Base-by-base conservation (phyloP, 306 rosid genomes). In the Amphicarpaea edgeworthii region DNA sequence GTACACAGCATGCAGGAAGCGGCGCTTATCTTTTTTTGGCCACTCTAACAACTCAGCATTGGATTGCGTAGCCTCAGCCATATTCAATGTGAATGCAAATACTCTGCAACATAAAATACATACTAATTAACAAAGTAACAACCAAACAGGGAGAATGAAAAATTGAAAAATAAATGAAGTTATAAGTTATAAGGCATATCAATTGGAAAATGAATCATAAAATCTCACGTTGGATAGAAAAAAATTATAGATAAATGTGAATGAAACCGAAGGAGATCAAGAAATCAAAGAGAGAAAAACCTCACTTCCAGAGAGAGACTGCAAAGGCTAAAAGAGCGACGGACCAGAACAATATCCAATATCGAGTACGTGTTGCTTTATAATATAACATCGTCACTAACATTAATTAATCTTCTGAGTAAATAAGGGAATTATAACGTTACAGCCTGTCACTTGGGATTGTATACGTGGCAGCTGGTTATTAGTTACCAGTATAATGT, bases 21-120 rank as follows among this genome's bases (percentile, higher is more conserved):
- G 96, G 50, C 92, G 97, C 64, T 61, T 90, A 83, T 95, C 97
- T 70, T 92, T 90, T 85, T 86, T 89, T 2, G 97, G 91, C 96
- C 96, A 92, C 71, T 95, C 96, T 76, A 92, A 70, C 81, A 95
- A 37, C 76, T 92, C 97, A 1, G 93, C 81, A 72, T 69, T 88
- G 19, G 92, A 73, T 55, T 84, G 75, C 57, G 90, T 74, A 51
- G 89, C 87, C 83, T 86, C 98, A 46, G 98, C 96, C 98, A 95
- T 95, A 37, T 58, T 73, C 75, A 32, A 78, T 62, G n/a, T 65
- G 15, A 49, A 37, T 34, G 43, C 53, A 40, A 67, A 68, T 15
- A 8, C 24, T 51, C 85, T 86, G 80, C 4, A 82, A 58, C 58
- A 72, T n/a, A 47, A 53, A 57, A 12, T 64, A 62, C 15, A 65